phyloP scores from a whole-genome alignment of 2,329 filamentous ascomycete genomes.

The Ophiobolus disseminans region DNA sequence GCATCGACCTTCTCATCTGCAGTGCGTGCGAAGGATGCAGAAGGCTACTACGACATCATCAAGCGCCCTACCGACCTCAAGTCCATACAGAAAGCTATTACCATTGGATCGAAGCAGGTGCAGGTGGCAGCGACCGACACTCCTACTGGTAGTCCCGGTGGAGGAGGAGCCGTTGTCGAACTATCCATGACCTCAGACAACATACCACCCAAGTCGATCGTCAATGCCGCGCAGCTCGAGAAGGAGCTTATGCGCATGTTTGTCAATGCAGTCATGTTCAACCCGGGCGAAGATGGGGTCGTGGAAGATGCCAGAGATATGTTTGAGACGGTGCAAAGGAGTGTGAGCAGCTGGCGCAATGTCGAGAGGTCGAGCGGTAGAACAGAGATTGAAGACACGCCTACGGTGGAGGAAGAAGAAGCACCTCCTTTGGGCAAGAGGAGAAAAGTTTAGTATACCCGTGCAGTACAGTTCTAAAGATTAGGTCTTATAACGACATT shows the following conservation, averaged over 20 bases:
- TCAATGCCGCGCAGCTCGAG: slow-evolving; percentile 91
- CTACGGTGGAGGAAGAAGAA: slow-evolving; percentile 34
- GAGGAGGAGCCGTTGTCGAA: slow-evolving; percentile 52
- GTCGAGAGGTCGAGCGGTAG: slow-evolving; percentile 61
- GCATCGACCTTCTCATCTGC: slow-evolving; percentile 59
- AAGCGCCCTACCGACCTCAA: slow-evolving; percentile 61
- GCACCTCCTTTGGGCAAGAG: slow-evolving; percentile 32
- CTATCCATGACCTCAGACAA: slow-evolving; percentile 77
- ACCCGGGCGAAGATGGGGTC: slow-evolving; percentile 86
- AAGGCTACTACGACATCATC: slow-evolving; percentile 61
- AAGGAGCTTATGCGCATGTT: slow-evolving; percentile 96
- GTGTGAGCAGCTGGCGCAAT: slow-evolving; percentile 76
- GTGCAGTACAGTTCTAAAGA: too few relatives aligned
- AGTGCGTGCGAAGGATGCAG: slow-evolving; percentile 58
- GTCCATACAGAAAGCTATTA: slow-evolving; percentile 58
- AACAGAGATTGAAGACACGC: slow-evolving; percentile 41
- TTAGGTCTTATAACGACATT: too few relatives aligned
- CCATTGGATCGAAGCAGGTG: slow-evolving; percentile 65
- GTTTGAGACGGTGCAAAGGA: slow-evolving; percentile 85
- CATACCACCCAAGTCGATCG: slow-evolving; percentile 84
- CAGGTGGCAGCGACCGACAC: slow-evolving; percentile 58
- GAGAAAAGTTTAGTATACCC: slow-evolving; percentile 36
- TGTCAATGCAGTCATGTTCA: slow-evolving; percentile 98
- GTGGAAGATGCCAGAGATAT: slow-evolving; percentile 88
- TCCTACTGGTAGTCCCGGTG: slow-evolving; percentile 67